These are phyloP conservation scores for Plasmopara halstedii DNA, from an alignment of 352 stramenopile genomes.

Conservation along the genomic window DNA sequence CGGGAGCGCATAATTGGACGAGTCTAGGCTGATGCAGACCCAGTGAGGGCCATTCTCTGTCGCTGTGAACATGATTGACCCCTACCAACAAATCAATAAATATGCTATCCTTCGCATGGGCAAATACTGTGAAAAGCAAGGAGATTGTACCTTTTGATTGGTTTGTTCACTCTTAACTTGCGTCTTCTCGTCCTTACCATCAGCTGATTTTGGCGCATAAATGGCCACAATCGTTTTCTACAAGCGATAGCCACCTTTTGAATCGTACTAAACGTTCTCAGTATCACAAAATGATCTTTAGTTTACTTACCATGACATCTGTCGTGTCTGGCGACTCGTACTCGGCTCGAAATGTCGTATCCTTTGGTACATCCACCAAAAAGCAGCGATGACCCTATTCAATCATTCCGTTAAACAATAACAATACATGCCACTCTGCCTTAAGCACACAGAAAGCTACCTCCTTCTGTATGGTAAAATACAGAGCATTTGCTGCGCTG, in stretches of 20 bases:
- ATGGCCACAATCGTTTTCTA: conserved; percentile 61
- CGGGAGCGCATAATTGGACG: conserved; percentile 53
- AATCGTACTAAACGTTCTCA: too few species aligned
- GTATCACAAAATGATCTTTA: too few species aligned
- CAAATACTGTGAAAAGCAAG: too few species aligned
- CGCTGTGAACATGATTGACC: conserved; percentile 59
- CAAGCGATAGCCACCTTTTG: not conserved
- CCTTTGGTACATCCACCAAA: conserved; percentile 60
- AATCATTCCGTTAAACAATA: not conserved
- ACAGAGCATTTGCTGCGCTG: conserved; percentile 27
- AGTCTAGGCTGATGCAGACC: conserved; percentile 62
- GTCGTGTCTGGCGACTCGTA: conserved; percentile 84
- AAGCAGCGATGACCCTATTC: conserved; percentile 68
- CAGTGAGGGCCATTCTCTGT: conserved; percentile 58
- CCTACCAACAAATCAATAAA: conserved; percentile 23
- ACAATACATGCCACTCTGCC: not conserved
- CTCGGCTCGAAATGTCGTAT: conserved; percentile 70
- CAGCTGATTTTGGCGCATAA: conserved; percentile 39
- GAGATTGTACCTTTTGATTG: conserved; percentile 36
- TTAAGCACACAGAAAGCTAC: conserved; percentile 9
- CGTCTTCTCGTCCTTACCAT: conserved; percentile 32
- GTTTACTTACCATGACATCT: conserved; percentile 43
- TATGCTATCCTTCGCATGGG: too few species aligned
- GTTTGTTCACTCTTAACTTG: conserved; percentile 54
- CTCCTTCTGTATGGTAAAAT: conserved; percentile 55